Evolutionary conservation across 331 rosid genomes (phyloP).

Genomic region (Erythrophleum ivorense): DNA sequence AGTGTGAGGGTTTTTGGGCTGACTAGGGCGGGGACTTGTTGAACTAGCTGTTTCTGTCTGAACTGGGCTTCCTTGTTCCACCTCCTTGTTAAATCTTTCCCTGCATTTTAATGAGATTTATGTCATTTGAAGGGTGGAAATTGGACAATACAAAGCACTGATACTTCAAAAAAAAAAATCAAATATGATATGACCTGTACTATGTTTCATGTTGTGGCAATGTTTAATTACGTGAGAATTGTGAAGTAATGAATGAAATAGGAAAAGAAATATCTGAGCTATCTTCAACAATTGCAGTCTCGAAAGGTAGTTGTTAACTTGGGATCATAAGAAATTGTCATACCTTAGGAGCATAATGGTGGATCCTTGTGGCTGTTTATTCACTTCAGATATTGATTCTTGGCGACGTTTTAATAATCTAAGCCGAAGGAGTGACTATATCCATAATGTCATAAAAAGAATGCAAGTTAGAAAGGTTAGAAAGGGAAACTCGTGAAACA

Average conservation of each 20-base stretch:
- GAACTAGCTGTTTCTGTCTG: slow-evolving; percentile 39
- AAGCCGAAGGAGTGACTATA: slow-evolving; percentile 82
- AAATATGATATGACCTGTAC: not conserved
- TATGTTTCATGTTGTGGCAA: not conserved
- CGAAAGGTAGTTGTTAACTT: not conserved
- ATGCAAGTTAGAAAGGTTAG: too few species aligned
- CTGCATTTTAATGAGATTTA: slow-evolving; percentile 45
- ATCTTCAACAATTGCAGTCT: not conserved
- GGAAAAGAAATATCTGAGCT: not conserved
- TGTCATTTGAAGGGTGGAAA: too few species aligned
- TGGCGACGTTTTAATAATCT: slow-evolving; percentile 56
- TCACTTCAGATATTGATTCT: slow-evolving; percentile 42
- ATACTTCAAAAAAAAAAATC: not conserved
- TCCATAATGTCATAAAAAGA: not conserved
- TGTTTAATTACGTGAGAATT: not conserved
- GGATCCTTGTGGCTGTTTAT: slow-evolving; percentile 53
- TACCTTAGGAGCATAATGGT: slow-evolving; percentile 80
- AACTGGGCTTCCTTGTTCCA: slow-evolving; percentile 33
- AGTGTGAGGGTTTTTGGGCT: slow-evolving; percentile 29
- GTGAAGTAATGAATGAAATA: not conserved
- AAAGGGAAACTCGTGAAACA: too few species aligned
- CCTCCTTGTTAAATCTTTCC: slow-evolving; percentile 56
- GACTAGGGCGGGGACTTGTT: slow-evolving; percentile 28
- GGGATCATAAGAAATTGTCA: not conserved
- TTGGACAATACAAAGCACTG: too few species aligned